Evolutionary conservation across 2,329 filamentous ascomycete species (phyloP), one percentile per base, ranked within the genome.

Genomic region (Ascochyta fabae): DNA sequence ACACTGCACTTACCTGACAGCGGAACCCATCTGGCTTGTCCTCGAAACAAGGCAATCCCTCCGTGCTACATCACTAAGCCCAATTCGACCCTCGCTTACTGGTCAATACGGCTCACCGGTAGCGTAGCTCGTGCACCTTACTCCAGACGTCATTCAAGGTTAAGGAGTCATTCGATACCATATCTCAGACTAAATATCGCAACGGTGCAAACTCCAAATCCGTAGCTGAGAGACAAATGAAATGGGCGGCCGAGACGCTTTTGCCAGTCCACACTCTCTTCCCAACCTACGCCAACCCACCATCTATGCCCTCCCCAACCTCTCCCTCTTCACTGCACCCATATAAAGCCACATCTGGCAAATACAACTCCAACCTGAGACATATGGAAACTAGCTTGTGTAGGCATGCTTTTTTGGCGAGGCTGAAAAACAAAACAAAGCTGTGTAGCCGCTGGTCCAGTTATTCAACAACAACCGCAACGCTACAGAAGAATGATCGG

Each of bases 131-230:
- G 43, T 52, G 54, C 48, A 53, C 12, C 36, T 35, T 33, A 24
- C 36, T 39, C 10, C 22, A 52, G 39, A 48, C 43, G 53, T 52
- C 53, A 56, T 56, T 38, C 33, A 27, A 52, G 41, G 40, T 29
- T 16, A 41, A 53, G 29, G 16, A 41, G 48, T 44, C 64, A 70
- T 72, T 73, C 57, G 64, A 67, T 69, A 62, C 66, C 62, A 56
- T 66, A 47, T 51, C 47, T 48, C 33, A 53, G 66, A 68, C 61
- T 66, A 66, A 60, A 66, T 56, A 46, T 68, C 62, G 63, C 69
- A 70, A 65, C 59, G 59, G 60, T 63, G 23, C 60, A 62, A 64
- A 63, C 59, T 58, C 58, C 61, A 58, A 44, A 46, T 58, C 48
- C 53, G 53, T 58, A 65, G 57, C 48, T 50, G 57, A 59, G 56